Percentiles rank a stretch among this genome's conserved stretches.
Conservation (phyloP, 2,329 filamentous ascomycete species). For the Endothia cerciana region DNA sequence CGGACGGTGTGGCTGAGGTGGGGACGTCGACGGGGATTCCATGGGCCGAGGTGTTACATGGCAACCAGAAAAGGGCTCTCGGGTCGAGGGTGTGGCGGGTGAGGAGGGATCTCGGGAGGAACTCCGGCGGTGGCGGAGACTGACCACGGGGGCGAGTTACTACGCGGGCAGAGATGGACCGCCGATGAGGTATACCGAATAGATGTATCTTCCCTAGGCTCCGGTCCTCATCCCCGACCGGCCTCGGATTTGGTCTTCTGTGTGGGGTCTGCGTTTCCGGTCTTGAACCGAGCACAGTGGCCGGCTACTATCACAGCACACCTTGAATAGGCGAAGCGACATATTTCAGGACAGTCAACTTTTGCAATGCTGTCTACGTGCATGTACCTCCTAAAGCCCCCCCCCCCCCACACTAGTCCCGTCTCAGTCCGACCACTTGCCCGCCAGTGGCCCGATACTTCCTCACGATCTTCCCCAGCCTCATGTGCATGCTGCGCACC, state of each 20-base stretch:
- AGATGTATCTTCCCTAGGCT: background rate
- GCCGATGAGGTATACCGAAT: background rate
- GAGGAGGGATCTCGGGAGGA: slow-evolving; percentile 60
- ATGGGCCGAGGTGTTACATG: slow-evolving; percentile 63
- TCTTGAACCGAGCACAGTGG: no score
- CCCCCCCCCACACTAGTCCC: background rate
- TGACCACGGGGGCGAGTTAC: background rate
- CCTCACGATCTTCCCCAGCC: background rate
- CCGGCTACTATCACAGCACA: no score
- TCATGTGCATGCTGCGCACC: background rate
- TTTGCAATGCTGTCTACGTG: background rate
- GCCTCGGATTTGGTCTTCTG: no score
- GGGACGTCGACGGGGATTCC: slow-evolving; percentile 45
- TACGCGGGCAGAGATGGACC: no score
- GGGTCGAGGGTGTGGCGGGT: slow-evolving; percentile 68
- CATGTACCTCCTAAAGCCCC: background rate
- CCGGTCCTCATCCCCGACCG: no score
- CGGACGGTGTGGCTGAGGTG: slow-evolving; percentile 38
- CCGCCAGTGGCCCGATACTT: background rate
- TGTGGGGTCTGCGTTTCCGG: no score
- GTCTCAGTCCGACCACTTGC: background rate
- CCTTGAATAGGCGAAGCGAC: background rate
- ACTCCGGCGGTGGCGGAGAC: slow-evolving; percentile 11
- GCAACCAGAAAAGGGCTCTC: slow-evolving; percentile 57
- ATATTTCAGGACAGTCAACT: background rate